phyloP scores from a whole-genome alignment of 345 rosid species.

The Gossypium turneri region DNA sequence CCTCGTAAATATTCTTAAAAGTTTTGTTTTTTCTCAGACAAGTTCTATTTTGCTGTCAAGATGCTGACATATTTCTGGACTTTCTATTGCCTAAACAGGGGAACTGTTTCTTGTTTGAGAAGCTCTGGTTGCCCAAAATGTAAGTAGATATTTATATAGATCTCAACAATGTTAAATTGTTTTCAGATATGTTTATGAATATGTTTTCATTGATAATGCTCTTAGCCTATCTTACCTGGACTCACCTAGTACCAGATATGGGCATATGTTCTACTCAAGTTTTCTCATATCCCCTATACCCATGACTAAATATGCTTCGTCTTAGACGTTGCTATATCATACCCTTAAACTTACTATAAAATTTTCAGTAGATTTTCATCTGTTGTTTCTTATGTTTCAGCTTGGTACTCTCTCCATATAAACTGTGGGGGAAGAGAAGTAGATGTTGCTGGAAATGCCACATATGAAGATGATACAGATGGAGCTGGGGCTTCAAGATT shows the following conservation, averaged over 20 bases:
- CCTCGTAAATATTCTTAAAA: conserved; percentile 10
- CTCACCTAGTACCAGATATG: no score
- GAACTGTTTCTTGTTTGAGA: conserved; percentile 21
- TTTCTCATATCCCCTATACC: no score
- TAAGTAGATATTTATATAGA: conserved; percentile 15
- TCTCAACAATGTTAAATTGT: not conserved
- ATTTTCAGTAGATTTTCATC: not conserved
- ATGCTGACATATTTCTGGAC: conserved; percentile 6
- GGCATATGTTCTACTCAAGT: no score
- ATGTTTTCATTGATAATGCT: not conserved
- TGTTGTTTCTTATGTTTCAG: conserved; percentile 18
- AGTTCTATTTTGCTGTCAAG: not conserved
- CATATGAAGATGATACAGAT: conserved; percentile 29
- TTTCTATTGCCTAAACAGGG: conserved; percentile 12
- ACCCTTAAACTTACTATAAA: no score
- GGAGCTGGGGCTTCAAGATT: conserved; percentile 26
- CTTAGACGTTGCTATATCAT: no score
- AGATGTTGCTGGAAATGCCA: conserved; percentile 6
- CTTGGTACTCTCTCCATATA: conserved; percentile 27
- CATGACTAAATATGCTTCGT: no score
- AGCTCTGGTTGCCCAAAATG: not conserved
- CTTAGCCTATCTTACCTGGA: not conserved
- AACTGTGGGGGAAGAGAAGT: conserved; percentile 40
- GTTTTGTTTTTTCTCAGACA: not conserved
- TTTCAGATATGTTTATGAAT: not conserved